These are phyloP conservation scores for Beta vulgaris DNA, from an alignment of 148 eudicot genomes.

Conservation along the genomic window DNA sequence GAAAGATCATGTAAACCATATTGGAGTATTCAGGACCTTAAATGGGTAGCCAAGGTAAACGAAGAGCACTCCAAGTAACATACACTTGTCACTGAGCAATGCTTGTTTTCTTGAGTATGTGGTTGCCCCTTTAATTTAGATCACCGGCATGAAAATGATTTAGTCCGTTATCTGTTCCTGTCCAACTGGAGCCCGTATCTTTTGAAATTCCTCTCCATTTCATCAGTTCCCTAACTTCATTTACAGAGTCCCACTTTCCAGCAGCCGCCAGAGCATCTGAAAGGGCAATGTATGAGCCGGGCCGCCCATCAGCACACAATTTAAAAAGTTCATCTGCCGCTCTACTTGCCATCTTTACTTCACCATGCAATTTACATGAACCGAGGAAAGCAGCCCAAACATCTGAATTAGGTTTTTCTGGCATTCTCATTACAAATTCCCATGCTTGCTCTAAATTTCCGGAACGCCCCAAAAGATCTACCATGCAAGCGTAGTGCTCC, in stretches of 20 bases:
- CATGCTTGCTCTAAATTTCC: constrained; percentile 65
- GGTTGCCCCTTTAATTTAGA: neutral
- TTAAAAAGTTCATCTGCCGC: constrained; percentile 74
- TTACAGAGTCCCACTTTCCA: constrained; percentile 78
- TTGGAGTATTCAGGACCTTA: neutral
- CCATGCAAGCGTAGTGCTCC: constrained; percentile 97
- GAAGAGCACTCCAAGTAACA: neutral
- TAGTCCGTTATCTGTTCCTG: constrained; percentile 46
- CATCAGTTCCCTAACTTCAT: constrained; percentile 75
- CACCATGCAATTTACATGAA: constrained; percentile 73
- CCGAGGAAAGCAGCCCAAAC: constrained; percentile 92
- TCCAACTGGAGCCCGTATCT: constrained; percentile 81
- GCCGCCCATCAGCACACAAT: constrained; percentile 44
- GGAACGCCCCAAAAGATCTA: constrained; percentile 78
- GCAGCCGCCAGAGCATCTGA: constrained; percentile 81
- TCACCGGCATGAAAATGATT: neutral
- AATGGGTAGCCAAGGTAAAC: neutral
- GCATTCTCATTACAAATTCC: constrained; percentile 66
- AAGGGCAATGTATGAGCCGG: constrained; percentile 79
- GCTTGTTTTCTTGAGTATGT: neutral
- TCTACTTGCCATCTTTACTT: constrained; percentile 63
- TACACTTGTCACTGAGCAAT: neutral
- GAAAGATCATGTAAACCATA: neutral
- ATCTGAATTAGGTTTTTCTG: constrained; percentile 76
- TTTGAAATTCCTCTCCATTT: constrained; percentile 66